These are phyloP conservation scores for Penicillium occitanis DNA, from an alignment of 2,329 filamentous ascomycete species.

Conservation along the genomic window DNA sequence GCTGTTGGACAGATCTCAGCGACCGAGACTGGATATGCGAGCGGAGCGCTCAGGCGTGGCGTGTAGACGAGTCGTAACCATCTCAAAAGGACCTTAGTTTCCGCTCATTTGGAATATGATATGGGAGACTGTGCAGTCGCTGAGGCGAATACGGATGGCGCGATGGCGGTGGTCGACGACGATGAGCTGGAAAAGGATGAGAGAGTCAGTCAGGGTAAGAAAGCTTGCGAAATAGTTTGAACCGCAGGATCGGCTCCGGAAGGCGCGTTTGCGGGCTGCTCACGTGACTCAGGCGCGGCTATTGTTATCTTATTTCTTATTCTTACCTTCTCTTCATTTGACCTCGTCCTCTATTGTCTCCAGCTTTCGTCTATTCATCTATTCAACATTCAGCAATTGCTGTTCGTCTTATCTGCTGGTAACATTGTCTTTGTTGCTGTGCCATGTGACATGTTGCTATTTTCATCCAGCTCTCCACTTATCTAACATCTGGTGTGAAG, in stretches of 20 bases:
- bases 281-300: slow-evolving; percentile 25
- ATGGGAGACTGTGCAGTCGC: background rate
- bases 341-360: background rate
- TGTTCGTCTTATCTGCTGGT: background rate
- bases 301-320: slow-evolving; percentile 5
- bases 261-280: slow-evolving; percentile 27
- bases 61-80: slow-evolving; percentile 38
- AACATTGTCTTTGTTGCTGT: background rate
- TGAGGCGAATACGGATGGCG: background rate
- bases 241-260: slow-evolving; percentile 18
- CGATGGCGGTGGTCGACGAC: slow-evolving; percentile 24
- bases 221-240: slow-evolving; percentile 22
- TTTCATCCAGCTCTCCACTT: background rate
- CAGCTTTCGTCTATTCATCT: background rate
- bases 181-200: slow-evolving; percentile 14
- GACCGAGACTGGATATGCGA: slow-evolving; percentile 31
- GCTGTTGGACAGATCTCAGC: slow-evolving; percentile 13
- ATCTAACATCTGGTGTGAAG: background rate
- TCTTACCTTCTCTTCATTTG: background rate
- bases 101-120: background rate
- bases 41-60: slow-evolving; percentile 41
- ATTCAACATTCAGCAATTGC: background rate
- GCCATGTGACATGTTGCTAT: background rate
- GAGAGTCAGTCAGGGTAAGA: slow-evolving; percentile 21
- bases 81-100: slow-evolving; percentile 32